These are phyloP conservation scores for Candida ascalaphidarum DNA, from an alignment of 805 yeast genomes.

Conservation along the genomic window DNA sequence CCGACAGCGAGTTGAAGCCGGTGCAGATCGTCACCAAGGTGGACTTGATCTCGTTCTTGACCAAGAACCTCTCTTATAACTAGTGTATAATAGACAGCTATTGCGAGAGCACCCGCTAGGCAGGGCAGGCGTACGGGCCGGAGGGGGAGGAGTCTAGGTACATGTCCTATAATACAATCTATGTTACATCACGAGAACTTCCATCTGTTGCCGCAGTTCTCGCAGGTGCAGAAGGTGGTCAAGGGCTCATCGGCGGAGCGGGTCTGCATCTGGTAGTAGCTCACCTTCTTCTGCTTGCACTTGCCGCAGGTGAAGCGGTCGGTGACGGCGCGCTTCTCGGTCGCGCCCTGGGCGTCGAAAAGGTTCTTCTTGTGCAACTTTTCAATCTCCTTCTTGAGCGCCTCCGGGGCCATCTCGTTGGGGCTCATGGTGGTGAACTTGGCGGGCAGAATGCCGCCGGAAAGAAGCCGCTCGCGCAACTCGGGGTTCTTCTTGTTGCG, in stretches of 20 bases:
- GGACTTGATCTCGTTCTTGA: constrained; percentile 56
- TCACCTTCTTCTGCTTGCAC: constrained; percentile 94
- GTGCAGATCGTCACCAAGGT: constrained; percentile 83
- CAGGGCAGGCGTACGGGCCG: too few relatives aligned
- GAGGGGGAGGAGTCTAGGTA: too few relatives aligned
- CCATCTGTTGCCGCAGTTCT: constrained; percentile 97
- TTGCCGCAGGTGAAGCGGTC: constrained; percentile 96
- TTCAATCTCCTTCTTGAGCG: constrained; percentile 76
- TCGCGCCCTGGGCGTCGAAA: constrained; percentile 96
- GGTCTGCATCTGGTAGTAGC: constrained; percentile 96
- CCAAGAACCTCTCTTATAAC: constrained; percentile 17
- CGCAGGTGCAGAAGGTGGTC: constrained; percentile 97
- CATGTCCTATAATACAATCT: constrained; percentile 1
- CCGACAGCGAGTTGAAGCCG: constrained; percentile 63
- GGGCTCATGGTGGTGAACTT: constrained; percentile 75
- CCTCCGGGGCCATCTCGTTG: constrained; percentile 94
- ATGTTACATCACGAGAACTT: constrained; percentile 60
- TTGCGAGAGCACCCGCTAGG: too few relatives aligned
- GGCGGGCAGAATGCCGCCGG: constrained; percentile 57
- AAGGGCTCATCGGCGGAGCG: constrained; percentile 98
- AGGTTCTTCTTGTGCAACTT: constrained; percentile 80
- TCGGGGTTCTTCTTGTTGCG: constrained; percentile 87
- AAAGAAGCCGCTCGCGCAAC: constrained; percentile 58
- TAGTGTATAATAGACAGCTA: too few relatives aligned
- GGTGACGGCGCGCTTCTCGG: constrained; percentile 90